Base-by-base conservation (phyloP, 1,139 yeast species). In the Candida tropicalis region DNA sequence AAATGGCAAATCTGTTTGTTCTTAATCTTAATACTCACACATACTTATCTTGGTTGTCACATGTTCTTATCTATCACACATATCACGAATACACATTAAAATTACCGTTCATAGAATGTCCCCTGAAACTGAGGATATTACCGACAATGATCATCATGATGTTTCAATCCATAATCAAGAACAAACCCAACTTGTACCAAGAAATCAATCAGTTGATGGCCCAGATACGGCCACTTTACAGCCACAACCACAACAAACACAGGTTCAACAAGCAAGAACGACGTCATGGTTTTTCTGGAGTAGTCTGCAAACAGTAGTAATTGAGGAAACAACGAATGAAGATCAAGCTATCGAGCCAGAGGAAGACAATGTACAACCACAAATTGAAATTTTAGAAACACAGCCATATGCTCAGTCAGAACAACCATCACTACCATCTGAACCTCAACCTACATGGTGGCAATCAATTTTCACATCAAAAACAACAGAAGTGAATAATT, bases 221-320 rank as follows among this genome's bases (percentile, higher is more conserved):
- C n/a, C n/a, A n/a, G n/a, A n/a, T n/a, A n/a, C n/a, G n/a, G n/a
- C n/a, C n/a, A n/a, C n/a, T n/a, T n/a, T 11, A 13, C 40, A 31
- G 18, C 28, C 13, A 9, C 29, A 11, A 4, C 28, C 11, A 38
- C 27, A 23, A 31, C 35, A 11, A 18, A 15, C 22, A 18, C 35
- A 31, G 18, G 35, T 11, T 17, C 24, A 31, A 18, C 35, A 31
- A 18, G 11, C 35, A 20, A 22, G 20, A 16, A 9, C 18, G 16
- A 23, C 40, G 5, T 22, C 38, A 35, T 36, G 29, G 32, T 27
- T 27, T 20, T 36, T 36, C 18, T 36, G 39, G 39, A 36, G 31
- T 6, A 16, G 24, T 11, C 39, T n/a, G 26, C 28, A 27, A n/a
- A 35, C 38, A 18, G 18, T 17, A 3, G 13, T 25, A 16, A 26